A percentile compares a stretch with the other conserved stretches of the same genome.
These are phyloP conservation scores for Colletotrichum chrysophilum DNA, from an alignment of 2,329 filamentous ascomycete species.

Conservation along the genomic window DNA sequence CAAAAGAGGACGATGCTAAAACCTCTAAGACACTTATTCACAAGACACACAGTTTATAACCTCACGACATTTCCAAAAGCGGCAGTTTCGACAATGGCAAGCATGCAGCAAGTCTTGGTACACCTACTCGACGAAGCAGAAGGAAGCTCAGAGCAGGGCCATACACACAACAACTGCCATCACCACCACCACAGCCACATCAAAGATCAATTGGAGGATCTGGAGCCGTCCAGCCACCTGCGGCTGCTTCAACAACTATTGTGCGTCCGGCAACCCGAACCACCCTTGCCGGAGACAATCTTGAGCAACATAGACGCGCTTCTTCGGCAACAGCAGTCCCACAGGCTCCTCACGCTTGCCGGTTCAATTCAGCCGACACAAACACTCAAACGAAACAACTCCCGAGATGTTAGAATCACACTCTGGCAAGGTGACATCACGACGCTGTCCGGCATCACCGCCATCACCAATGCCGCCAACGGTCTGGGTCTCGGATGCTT, in stretches of 20 bases:
- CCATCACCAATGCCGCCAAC: constrained; percentile 40
- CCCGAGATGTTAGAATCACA: constrained; percentile 17
- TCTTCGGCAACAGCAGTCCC: neutral
- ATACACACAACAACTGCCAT: neutral
- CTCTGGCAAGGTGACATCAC: constrained; percentile 40
- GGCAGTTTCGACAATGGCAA: neutral
- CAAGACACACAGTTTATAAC: neutral
- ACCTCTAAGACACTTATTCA: neutral
- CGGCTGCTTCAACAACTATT: constrained; percentile 27
- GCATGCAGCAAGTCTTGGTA: neutral
- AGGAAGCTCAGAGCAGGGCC: neutral
- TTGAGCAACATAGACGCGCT: constrained; percentile 23
- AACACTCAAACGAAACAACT: neutral
- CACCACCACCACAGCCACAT: neutral
- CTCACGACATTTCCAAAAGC: neutral
- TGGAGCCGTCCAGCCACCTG: constrained; percentile 13
- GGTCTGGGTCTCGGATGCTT: constrained; percentile 38
- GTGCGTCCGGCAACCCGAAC: constrained; percentile 28
- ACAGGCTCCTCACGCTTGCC: neutral
- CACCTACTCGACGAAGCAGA: neutral
- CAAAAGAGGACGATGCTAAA: neutral
- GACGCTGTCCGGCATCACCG: constrained; percentile 31
- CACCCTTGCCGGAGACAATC: constrained; percentile 22
- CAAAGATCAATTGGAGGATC: constrained; percentile 9
- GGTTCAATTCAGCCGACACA: neutral